These are phyloP conservation scores for Cyanodermella asteris DNA, from an alignment of 2,329 filamentous ascomycete genomes.

Conservation along the genomic window DNA sequence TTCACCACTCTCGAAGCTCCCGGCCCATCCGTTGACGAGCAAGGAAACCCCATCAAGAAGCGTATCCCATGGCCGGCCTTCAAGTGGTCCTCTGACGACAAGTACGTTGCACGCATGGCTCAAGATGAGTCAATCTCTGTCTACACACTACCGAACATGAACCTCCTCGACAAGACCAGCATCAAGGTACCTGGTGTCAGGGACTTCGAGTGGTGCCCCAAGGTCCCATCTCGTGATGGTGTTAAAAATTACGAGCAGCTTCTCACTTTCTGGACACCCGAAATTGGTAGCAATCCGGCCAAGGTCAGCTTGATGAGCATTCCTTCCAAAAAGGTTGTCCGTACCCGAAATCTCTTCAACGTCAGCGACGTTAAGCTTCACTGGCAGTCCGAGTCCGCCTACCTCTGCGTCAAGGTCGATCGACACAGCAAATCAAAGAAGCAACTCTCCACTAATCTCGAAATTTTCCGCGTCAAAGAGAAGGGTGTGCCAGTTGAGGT, in stretches of 20 bases:
- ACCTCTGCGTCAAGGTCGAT: slow-evolving; percentile 96
- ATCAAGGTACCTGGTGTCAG: slow-evolving; percentile 93
- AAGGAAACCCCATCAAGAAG: slow-evolving; percentile 51
- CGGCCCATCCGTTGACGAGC: slow-evolving; percentile 34
- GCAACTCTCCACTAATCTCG: slow-evolving; percentile 84
- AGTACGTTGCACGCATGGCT: slow-evolving; percentile 82
- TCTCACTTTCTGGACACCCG: slow-evolving; percentile 96
- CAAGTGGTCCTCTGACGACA: slow-evolving; percentile 97
- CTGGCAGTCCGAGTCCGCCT: slow-evolving; percentile 89
- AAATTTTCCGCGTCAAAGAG: slow-evolving; percentile 93
- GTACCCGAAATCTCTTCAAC: slow-evolving; percentile 92
- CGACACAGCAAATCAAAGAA: slow-evolving; percentile 98
- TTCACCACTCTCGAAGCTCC: slow-evolving; percentile 77
- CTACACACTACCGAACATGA: slow-evolving; percentile 78
- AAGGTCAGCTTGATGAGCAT: slow-evolving; percentile 94
- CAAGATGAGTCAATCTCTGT: slow-evolving; percentile 76
- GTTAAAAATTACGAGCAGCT: slow-evolving; percentile 88
- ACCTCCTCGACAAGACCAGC: slow-evolving; percentile 67
- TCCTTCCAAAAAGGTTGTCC: slow-evolving; percentile 80
- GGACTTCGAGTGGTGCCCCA: slow-evolving; percentile 95
- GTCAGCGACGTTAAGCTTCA: slow-evolving; percentile 94
- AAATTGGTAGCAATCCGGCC: slow-evolving; percentile 92
- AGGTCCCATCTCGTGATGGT: slow-evolving; percentile 58
- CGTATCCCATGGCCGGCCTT: slow-evolving; percentile 97
- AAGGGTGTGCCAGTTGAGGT: slow-evolving; percentile 98